Evolutionary conservation across 257 asterid species (phyloP).

Genomic region (Misopates orontium): DNA sequence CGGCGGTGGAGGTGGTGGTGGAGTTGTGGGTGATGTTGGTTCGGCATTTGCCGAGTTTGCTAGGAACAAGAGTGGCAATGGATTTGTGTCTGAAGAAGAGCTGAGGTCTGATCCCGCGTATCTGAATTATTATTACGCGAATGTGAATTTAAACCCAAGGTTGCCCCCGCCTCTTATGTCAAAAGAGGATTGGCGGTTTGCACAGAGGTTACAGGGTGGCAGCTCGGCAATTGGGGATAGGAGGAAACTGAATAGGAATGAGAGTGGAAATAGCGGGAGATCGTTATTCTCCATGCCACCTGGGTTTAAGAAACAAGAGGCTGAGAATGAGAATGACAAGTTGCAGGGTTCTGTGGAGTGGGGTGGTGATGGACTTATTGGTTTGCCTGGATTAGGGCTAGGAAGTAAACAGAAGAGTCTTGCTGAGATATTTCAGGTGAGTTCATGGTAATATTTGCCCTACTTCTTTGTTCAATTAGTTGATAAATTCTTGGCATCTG

Average conservation of each 20-base stretch:
- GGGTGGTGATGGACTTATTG: slow-evolving; percentile 97
- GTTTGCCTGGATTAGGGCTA: slow-evolving; percentile 79
- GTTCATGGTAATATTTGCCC: background rate
- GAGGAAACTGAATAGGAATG: slow-evolving; percentile 76
- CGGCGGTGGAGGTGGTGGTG: slow-evolving; percentile 37
- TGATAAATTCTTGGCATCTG: background rate
- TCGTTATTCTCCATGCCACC: slow-evolving; percentile 68
- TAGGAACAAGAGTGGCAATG: slow-evolving; percentile 51
- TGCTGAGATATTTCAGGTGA: slow-evolving; percentile 83
- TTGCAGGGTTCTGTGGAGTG: slow-evolving; percentile 71
- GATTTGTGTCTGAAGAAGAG: slow-evolving; percentile 81
- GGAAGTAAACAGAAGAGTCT: slow-evolving; percentile 82
- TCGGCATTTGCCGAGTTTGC: slow-evolving; percentile 56
- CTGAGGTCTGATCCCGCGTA: slow-evolving; percentile 97
- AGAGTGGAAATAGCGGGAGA: slow-evolving; percentile 56
- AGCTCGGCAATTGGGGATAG: slow-evolving; percentile 89
- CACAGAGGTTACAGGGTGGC: slow-evolving; percentile 87
- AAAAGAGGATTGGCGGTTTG: slow-evolving; percentile 90
- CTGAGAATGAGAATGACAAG: slow-evolving; percentile 53
- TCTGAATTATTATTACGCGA: slow-evolving; percentile 76
- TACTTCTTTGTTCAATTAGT: too few relatives aligned
- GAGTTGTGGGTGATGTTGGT: slow-evolving; percentile 21
- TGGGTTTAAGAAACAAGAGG: slow-evolving; percentile 56
- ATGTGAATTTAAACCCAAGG: slow-evolving; percentile 93
- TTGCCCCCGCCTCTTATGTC: slow-evolving; percentile 92